Base-by-base conservation (phyloP, 1,284 basidiomycete species). In the Irpex rosettiformis region DNA sequence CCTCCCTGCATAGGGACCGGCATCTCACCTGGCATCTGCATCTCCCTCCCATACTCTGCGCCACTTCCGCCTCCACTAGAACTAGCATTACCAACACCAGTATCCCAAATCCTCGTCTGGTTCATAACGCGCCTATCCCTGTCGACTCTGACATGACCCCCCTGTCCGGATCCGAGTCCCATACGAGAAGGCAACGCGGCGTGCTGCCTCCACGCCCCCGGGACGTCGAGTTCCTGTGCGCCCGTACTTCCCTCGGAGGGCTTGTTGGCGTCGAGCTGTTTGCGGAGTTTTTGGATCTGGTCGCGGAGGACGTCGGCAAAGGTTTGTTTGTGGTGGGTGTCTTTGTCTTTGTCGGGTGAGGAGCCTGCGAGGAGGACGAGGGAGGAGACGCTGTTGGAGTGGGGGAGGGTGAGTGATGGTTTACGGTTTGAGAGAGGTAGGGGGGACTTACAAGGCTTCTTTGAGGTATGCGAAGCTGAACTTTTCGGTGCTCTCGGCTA, bases 381-480 rank as follows among this genome's bases (percentile, higher is more conserved):
- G 0, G 84, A 75, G 1, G 86, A 84, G 11, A 89, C 83, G 64
- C 87, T 88, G 63, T 16, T n/a, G n/a, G n/a, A 16, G 29, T 13
- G 6, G 33, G 18, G 24, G 6, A n/a, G 57, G 48, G 40, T 13
- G 29, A 25, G 57, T 29, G 16, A 47, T 2, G 59, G 57, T 37
- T 28, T 30, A 3, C 11, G 48, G 61, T 18, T 43, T 37, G 18
- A 18, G 16, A 29, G 8, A 16, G 22, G 28, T 18, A 27, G 30
- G 21, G 54, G 33, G 18, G 21, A 81, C 88, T 64, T 68, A 92
- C 90, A 93, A 93, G 3, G 83, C 88, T 72, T 93, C 91, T 67
- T 93, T 93, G 65, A 93, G 77, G 69, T 91, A 92, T 0, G 91
- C 89, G 67, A 92, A 93, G 62, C 86, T 89, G 73, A 93, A 93